These are phyloP conservation scores for Trichoderma sp. DNA, from an alignment of 2,329 filamentous ascomycete species.

Conservation along the genomic window DNA sequence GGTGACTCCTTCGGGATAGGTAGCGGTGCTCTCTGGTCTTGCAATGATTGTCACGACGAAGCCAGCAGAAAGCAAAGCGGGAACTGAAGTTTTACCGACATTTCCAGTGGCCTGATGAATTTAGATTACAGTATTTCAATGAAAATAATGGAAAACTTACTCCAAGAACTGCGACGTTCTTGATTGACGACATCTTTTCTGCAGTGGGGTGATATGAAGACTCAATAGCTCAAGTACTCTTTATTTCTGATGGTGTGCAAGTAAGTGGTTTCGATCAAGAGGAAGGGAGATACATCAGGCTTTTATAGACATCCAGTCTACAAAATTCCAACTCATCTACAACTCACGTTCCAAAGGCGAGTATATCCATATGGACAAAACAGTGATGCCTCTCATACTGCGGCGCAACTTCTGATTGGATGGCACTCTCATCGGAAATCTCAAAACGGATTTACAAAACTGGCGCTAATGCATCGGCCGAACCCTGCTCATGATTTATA, in stretches of 20 bases:
- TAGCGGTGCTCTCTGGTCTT: slow-evolving; percentile 2
- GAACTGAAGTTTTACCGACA: background rate
- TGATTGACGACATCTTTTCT: background rate
- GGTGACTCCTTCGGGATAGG: background rate
- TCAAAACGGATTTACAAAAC: slow-evolving; percentile 4
- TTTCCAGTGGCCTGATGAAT: slow-evolving; percentile 5
- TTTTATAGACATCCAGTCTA: background rate
- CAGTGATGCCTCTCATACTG: background rate
- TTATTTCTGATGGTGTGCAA: background rate
- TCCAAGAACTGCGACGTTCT: slow-evolving; percentile 3
- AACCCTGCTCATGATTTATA: slow-evolving; percentile 14
- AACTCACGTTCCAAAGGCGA: background rate
- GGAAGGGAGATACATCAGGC: background rate
- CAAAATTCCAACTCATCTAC: too few relatives aligned
- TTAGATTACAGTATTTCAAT: background rate
- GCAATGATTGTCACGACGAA: slow-evolving; percentile 11
- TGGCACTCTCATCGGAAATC: background rate
- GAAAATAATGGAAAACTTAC: background rate
- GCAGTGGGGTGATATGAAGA: too few relatives aligned
- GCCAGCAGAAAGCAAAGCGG: slow-evolving; percentile 5
- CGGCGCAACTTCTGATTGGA: background rate
- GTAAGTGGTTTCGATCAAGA: background rate
- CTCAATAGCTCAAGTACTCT: background rate
- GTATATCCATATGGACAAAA: background rate
- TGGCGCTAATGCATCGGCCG: slow-evolving; percentile 16